Evolutionary conservation across 768 basidiomycete genomes (phyloP), one percentile per base, ranked within the genome.

Genomic region (Rhodotorula toruloides): DNA sequence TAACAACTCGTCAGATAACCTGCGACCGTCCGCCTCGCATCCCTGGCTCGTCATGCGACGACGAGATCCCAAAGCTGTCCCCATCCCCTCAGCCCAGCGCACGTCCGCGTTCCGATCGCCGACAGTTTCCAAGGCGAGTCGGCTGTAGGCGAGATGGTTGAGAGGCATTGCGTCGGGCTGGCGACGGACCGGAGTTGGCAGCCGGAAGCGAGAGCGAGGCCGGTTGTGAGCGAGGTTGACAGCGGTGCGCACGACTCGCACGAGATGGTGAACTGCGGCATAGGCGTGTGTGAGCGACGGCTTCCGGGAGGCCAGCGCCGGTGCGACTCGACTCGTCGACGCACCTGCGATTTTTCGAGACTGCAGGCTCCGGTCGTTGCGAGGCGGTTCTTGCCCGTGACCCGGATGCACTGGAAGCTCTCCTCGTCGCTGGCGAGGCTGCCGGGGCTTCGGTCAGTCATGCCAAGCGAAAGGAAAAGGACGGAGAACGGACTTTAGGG

Each of bases 261-360:
- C 17, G 54, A 43, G 54, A 55, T n/a, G 54, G 39, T 21, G 48
- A 59, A 59, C 58, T 59, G 58, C 48, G 7, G n/a, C 16, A 27
- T 2, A 6, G 22, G 14, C 4, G 29, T 21, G 21, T 0, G n/a
- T 25, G 44, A 25, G 55, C 9, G n/a, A 40, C 21, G 8, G 4
- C 16, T 13, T 32, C 17, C 12, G 19, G 44, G 32, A 47, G 27
- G 13, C 34, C 8, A n/a, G 17, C 1, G 53, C 4, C 8, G n/a
- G 47, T 40, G 13, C 6, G n/a, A 5, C 14, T 43, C n/a, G n/a
- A n/a, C n/a, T n/a, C n/a, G n/a, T n/a, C 17, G 27, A 29, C 57
- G 57, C 29, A 59, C 58, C 36, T 19, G 11, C 19, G 58, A 25
- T 39, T 40, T 48, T n/a, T 8, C 2, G 12, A 29, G 47, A 12